Conservation (phyloP, 345 rosid species). For the Erysimum cheiranthoides region DNA sequence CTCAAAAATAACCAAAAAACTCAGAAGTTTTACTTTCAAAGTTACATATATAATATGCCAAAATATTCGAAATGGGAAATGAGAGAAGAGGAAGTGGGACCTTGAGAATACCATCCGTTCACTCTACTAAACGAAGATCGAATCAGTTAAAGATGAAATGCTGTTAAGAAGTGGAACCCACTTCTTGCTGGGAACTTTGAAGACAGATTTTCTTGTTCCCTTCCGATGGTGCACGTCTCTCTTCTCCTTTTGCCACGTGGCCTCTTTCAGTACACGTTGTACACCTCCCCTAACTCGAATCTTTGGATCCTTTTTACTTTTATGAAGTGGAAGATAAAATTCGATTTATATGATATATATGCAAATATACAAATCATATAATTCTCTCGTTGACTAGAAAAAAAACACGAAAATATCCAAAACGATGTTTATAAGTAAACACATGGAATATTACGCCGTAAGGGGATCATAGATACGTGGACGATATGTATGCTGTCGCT, state of each 20-base stretch:
- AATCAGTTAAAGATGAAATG: conserved; percentile 48
- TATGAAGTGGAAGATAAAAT: not conserved
- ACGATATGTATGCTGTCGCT: conserved; percentile 7
- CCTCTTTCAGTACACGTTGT: not conserved
- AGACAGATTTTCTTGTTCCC: conserved; percentile 60
- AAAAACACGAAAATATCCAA: not conserved
- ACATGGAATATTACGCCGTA: conserved; percentile 17
- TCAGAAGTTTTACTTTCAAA: not conserved
- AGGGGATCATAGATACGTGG: conserved; percentile 25
- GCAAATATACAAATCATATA: too few species aligned
- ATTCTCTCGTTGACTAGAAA: not conserved
- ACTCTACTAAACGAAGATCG: conserved; percentile 47
- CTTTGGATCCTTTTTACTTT: conserved; percentile 22
- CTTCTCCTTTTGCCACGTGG: conserved; percentile 48
- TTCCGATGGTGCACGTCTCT: conserved; percentile 55
- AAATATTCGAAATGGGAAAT: not conserved
- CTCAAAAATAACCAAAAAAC: not conserved
- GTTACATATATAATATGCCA: not conserved
- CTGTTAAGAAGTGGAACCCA: conserved; percentile 44
- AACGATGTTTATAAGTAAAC: not conserved
- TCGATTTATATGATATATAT: not conserved
- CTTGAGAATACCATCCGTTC: conserved; percentile 34
- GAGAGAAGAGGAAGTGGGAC: conserved; percentile 16
- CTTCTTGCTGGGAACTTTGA: conserved; percentile 53
- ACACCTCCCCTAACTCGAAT: not conserved